Conservation (phyloP, 169 alveolate genomes). For the Cryptosporidium parvum region DNA sequence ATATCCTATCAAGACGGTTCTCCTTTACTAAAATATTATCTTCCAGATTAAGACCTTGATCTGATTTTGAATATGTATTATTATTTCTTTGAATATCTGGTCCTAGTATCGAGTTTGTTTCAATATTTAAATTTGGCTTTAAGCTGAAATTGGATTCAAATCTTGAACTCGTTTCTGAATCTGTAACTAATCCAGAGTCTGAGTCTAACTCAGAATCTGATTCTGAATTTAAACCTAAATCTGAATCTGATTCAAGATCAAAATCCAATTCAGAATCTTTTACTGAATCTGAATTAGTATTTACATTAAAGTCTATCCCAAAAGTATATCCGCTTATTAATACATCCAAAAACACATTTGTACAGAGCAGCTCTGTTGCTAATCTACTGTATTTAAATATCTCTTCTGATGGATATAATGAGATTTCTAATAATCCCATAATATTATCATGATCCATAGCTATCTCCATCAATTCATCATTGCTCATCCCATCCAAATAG, state of each 20-base stretch:
- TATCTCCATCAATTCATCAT: conserved; percentile 21
- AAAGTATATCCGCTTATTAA: conserved; percentile 2
- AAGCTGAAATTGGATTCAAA: not conserved
- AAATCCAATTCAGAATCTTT: conserved; percentile 15
- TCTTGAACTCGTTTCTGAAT: not conserved
- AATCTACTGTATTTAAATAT: conserved; percentile 3
- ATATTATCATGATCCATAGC: not conserved
- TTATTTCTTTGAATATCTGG: not conserved
- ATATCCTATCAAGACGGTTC: not conserved
- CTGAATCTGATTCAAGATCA: not conserved
- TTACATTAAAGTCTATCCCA: not conserved
- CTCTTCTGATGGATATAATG: conserved; percentile 44
- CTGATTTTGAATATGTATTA: not conserved
- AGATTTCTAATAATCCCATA: conserved; percentile 33
- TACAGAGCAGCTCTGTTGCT: conserved; percentile 53
- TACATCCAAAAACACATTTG: conserved; percentile 2
- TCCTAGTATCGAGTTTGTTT: not conserved
- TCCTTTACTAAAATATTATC: not conserved
- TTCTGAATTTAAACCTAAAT: not conserved
- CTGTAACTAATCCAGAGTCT: not conserved
- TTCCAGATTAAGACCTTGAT: not conserved
- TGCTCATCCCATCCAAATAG: not conserved
- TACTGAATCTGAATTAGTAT: not conserved
- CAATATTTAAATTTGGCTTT: not conserved
- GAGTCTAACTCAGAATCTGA: not conserved